Evolutionary conservation across 208 protist genomes (phyloP), one percentile per base, ranked within the genome.

Genomic region (Leishmania martiniquensis): DNA sequence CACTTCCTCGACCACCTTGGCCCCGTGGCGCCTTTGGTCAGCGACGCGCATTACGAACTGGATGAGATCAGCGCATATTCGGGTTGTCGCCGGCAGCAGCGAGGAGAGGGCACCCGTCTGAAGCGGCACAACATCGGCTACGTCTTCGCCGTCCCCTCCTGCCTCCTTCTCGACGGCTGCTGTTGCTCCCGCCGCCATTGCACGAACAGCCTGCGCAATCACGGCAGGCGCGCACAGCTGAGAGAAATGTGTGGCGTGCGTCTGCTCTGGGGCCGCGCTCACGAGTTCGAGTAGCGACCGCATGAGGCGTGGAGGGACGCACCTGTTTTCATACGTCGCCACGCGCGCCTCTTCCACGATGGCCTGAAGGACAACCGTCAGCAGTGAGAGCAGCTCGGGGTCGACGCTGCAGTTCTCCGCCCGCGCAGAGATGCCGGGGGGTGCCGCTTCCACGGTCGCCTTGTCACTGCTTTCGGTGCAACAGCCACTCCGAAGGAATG

Each of bases 231-330:
- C 65, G 34, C 44, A 25, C 1, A 75, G 51, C 54, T 65, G 54
- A 49, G 54, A 12, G 51, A 75, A 75, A 59, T 55, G 71, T 12
- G 55, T 59, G 71, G 71, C 29, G 55, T 60, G 69, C 49, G 37
- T 60, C 69, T 60, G 47, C 52, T 32, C 54, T 54, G 47, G 54
- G 1, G 51, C 54, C 17, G 32, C 55, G 71, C 65, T 54, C 22
- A 54, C 29, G 7, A 76, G 7, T 29, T 57, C 37, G 45, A 76
- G 45, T 37, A 76, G 54, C 72, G 57, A 76, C n/a, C n/a, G 10
- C 20, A 76, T 6, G 22, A 76, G 59, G 15, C 2, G 49, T 15
- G 42, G 42, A 0, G 72, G 52, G 15, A 76, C 6, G 39, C 49
- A 67, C 13, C 44, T 42, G 42, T 29, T 37, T n/a, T 29, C 72